Conservation (phyloP, 2,329 filamentous ascomycete species). For the Pestalotiopsis sp. region DNA sequence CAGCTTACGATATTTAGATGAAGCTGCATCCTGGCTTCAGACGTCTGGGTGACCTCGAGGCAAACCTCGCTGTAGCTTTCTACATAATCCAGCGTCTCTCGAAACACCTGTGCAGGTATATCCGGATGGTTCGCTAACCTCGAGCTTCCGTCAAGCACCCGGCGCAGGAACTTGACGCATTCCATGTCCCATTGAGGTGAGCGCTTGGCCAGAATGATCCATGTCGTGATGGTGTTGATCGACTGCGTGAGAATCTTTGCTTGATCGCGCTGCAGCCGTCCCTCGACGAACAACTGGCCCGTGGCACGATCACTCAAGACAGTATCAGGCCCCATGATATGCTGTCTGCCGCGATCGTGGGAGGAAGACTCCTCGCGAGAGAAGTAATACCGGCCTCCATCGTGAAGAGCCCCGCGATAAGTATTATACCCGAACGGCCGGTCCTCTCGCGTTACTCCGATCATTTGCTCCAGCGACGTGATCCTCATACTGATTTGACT, state of each 20-base stretch:
- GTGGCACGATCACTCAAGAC: background rate
- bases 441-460: background rate
- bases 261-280: background rate
- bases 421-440: background rate
- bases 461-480: background rate
- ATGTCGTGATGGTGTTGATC: background rate
- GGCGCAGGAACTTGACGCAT: background rate
- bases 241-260: background rate
- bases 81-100: slow-evolving; percentile 2
- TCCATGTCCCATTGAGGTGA: background rate
- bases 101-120: background rate
- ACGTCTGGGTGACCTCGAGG: background rate
- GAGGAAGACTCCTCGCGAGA: too few relatives aligned
- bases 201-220: background rate
- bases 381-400: background rate
- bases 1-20: slow-evolving; percentile 1
- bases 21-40: slow-evolving; percentile 1
- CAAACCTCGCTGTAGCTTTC: background rate
- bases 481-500: background rate
- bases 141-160: background rate
- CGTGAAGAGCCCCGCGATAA: background rate
- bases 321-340: background rate
- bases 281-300: background rate
- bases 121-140: background rate
- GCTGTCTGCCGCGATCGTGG: too few relatives aligned